phyloP scores from a whole-genome alignment of 2,329 filamentous ascomycete species.

The Capronia epimyces region DNA sequence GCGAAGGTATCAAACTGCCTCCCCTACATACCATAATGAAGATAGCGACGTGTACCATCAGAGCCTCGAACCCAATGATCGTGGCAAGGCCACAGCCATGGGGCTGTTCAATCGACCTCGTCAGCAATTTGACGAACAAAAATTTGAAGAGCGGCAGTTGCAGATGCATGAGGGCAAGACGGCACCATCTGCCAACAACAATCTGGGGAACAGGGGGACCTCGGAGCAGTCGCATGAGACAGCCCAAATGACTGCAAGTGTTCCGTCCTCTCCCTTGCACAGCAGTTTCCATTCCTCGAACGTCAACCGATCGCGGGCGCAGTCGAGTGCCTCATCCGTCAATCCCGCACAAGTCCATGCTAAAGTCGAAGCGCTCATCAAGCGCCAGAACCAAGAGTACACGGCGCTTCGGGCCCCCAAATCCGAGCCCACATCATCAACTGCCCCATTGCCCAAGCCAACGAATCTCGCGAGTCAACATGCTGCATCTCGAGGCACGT shows the following conservation, averaged over 20 bases:
- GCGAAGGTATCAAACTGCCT: conserved; percentile 24
- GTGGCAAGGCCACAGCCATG: conserved; percentile 73
- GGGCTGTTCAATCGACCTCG: conserved; percentile 67
- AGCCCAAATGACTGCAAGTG: conserved; percentile 2
- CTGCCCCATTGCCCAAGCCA: background rate
- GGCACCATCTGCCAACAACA: conserved; percentile 43
- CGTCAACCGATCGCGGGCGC: conserved; percentile 13
- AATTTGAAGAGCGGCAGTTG: conserved; percentile 74
- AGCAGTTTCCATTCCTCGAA: conserved; percentile 7
- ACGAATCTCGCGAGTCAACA: conserved; percentile 9
- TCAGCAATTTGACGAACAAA: conserved; percentile 74
- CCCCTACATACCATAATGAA: conserved; percentile 44
- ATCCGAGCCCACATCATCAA: background rate
- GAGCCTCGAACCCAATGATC: conserved; percentile 67
- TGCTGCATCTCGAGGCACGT: conserved; percentile 22
- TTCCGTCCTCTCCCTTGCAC: conserved; percentile 8
- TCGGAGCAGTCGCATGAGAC: conserved; percentile 23
- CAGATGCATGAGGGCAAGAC: conserved; percentile 73
- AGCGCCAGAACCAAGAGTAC: conserved; percentile 26
- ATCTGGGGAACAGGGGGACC: conserved; percentile 20
- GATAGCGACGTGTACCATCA: conserved; percentile 57
- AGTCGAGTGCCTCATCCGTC: conserved; percentile 21
- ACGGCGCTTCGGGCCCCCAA: conserved; percentile 16
- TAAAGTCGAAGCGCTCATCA: conserved; percentile 26
- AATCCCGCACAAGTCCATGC: conserved; percentile 22